Base-by-base conservation (phyloP, 192 early-diverging fungal species). In the Coemansia sp. region DNA sequence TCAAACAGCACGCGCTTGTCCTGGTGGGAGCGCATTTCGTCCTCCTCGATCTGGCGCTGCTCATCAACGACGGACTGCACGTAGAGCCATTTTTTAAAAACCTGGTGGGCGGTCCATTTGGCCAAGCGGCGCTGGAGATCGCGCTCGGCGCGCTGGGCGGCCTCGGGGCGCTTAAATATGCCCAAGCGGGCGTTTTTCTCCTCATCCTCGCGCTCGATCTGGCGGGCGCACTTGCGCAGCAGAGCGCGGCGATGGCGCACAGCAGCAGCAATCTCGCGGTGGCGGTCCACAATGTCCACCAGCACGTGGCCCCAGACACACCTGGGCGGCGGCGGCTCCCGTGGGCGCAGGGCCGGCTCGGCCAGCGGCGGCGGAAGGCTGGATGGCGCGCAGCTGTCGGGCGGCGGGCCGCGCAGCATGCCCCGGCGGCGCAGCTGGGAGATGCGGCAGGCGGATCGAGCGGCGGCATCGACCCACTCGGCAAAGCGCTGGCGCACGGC, bases 11-110 rank as follows among this genome's bases (percentile, higher is more conserved):
- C 82, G n/a, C 76, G 79, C 45, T 84, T 84, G 1, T 84, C 83
- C 42, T 84, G 70, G 33, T 81, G 55, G 8, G 74, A 77, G 38
- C 83, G 80, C 52, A 81, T 58, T 66, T 88, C 83, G 29, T 82
- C 75, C 25, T 83, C 35, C 8, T 87, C 57, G 5, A 82, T 80
- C 52, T 79, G 71, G 17, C 84, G 73, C 36, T 84, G 68, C 30
- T 83, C 83, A 38, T 63, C 60, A 36, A 82, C 74, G n/a, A 88
- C 75, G 37, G 60, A 56, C 49, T 85, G 77, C 2, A 88, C 80
- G n/a, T 78, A 70, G n/a, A 76, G 68, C 90, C 90, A 92, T 51
- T 82, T 83, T 33, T 81, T 79, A 53, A 82, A 81, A 7, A 92
- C 80, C 48, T 86, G 81, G 35, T 78, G 75, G 6, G 74, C 76